Percentiles rank a stretch among this genome's conserved stretches.
Evolutionary conservation across 2,329 filamentous ascomycete genomes (phyloP).

Genomic region (Ceratocystis huliohia): DNA sequence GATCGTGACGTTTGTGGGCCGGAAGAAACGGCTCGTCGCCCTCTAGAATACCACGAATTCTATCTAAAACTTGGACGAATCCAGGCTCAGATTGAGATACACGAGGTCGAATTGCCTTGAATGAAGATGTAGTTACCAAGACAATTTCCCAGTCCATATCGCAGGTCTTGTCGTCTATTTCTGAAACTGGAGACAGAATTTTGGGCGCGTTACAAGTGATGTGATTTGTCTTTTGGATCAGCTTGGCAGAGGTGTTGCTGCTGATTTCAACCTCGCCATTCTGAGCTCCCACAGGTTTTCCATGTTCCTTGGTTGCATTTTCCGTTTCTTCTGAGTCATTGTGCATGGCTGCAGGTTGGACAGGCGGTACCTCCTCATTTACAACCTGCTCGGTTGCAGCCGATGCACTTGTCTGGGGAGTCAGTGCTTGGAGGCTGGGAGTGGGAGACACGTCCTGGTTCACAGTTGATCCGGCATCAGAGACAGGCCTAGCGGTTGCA

Average conservation of each 20-base stretch:
- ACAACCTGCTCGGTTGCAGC: not conserved
- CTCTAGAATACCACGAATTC: slow-evolving; percentile 18
- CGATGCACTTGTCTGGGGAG: not conserved
- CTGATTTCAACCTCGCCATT: not conserved
- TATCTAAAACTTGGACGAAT: slow-evolving; percentile 12
- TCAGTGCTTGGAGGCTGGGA: not conserved
- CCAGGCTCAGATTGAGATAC: slow-evolving; percentile 5
- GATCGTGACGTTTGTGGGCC: slow-evolving; percentile 10
- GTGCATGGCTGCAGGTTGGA: not conserved
- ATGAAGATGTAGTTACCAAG: slow-evolving; percentile 17
- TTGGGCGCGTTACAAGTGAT: not conserved
- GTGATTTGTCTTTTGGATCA: not conserved
- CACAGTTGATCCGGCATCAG: not conserved
- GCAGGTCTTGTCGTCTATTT: not conserved
- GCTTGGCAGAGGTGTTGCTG: not conserved
- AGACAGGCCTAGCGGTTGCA: not conserved
- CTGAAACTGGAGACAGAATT: not conserved
- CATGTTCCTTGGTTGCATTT: not conserved
- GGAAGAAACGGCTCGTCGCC: slow-evolving; percentile 16
- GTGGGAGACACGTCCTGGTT: not conserved
- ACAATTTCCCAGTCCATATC: slow-evolving; percentile 19
- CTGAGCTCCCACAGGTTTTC: not conserved
- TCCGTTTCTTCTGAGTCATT: not conserved
- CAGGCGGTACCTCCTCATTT: not conserved
- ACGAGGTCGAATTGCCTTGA: slow-evolving; percentile 15